Evolutionary conservation across 805 yeast genomes (phyloP), one percentile per base, ranked within the genome.

Genomic region (Groenewaldozyma salmanticensis): DNA sequence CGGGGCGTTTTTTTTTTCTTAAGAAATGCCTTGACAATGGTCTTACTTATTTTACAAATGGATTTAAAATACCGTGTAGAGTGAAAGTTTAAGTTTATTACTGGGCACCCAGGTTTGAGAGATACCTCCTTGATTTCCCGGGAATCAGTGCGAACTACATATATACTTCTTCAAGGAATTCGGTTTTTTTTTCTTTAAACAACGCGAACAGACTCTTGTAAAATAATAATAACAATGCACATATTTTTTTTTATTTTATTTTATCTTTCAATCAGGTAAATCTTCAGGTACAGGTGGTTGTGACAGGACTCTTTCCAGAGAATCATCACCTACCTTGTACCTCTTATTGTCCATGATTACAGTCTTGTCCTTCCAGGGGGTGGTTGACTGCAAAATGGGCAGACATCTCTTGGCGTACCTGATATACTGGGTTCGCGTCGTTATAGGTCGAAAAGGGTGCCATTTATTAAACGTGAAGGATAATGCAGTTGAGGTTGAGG

Each of bases 131-230:
- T 56, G 62, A 55, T 22, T 51, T 44, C 50, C 50, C 57, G 61
- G 62, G 61, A 58, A 58, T 58, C 62, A 58, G 60, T 54, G 45
- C 50, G 57, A 50, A 52, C 53, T 24, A 57, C 61, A 57, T 44
- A 17, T 29, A 32, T 16, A 32, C 22, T 16, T 5, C n/a, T n/a
- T n/a, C n/a, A n/a, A n/a, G n/a, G n/a, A n/a, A n/a, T n/a, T n/a
- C n/a, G n/a, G n/a, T n/a, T n/a, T n/a, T n/a, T n/a, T n/a, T n/a
- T n/a, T n/a, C n/a, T n/a, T n/a, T n/a, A n/a, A n/a, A n/a, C n/a
- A n/a, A 34, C 22, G 17, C 9, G 11, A 27, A 27, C 19, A 15
- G 21, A 39, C 21, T 16, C 11, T 20, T 38, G 5, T n/a, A 19
- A 32, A 7, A 18, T 32, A 38, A 24, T 24, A 9, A 9, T 24